Conservation (phyloP, 768 basidiomycete species). For the Naematelia aurantialba region DNA sequence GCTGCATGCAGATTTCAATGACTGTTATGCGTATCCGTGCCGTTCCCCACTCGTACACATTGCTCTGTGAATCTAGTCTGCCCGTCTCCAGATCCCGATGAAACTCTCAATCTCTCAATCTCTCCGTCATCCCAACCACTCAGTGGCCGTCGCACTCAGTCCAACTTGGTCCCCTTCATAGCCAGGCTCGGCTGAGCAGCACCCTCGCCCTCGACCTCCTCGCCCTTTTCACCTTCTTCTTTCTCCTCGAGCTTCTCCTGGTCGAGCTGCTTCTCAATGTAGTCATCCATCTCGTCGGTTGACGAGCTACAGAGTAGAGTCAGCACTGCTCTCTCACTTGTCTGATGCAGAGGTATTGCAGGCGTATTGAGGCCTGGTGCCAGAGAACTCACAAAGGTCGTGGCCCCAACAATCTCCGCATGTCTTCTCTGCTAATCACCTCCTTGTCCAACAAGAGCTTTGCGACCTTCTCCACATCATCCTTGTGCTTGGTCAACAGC, state of each 20-base stretch:
- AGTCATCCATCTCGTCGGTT: conserved; percentile 92
- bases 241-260: conserved; percentile 30
- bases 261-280: conserved; percentile 63
- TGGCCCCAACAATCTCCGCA: conserved; percentile 35
- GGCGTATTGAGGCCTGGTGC: neutral
- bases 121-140: too few species aligned
- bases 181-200: conserved; percentile 12
- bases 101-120: too few species aligned
- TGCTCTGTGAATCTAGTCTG: too few species aligned
- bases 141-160: neutral
- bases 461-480: conserved; percentile 91
- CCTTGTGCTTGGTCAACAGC: conserved; percentile 73
- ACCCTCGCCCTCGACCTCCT: conserved; percentile 10
- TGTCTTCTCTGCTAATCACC: conserved; percentile 78
- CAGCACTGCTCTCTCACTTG: conserved; percentile 77
- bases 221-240: conserved; percentile 14
- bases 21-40: neutral
- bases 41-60: neutral
- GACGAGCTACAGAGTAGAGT: conserved; percentile 67
- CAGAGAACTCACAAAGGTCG: conserved; percentile 36
- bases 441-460: conserved; percentile 87
- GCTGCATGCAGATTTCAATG: neutral
- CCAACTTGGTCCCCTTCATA: conserved; percentile 13
- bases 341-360: conserved; percentile 54
- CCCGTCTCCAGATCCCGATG: too few species aligned